Base-by-base conservation (phyloP, 768 basidiomycete genomes). In the Saitozyma podzolica region DNA sequence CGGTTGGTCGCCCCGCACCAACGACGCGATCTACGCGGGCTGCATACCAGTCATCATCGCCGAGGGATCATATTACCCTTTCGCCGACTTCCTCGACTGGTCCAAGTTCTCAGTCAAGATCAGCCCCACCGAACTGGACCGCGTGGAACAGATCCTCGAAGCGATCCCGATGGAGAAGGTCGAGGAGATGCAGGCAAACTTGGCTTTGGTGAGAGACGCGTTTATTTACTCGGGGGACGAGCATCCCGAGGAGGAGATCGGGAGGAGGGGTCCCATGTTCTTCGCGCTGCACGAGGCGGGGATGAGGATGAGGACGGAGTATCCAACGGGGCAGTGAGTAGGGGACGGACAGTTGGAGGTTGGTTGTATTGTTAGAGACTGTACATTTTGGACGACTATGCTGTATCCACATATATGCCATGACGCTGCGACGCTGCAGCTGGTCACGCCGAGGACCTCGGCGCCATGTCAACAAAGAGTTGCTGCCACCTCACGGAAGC, bases 21-120 rank as follows among this genome's bases (percentile, higher is more conserved):
- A 75, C 65, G 81, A 82, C 56, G 79, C 79, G 16, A 80, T 82
- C 50, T 82, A 77, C 63, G 79, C 81, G 19, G 82, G 82, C 45
- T 82, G 82, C 65, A 82, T 82, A 39, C 81, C 82, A 16, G 80
- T 81, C 45, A 71, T 82, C 50, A 75, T 80, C 51, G 78, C 80
- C 65, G 80, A 82, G 64, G 77, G 77, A 6, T 72, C 80, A 7
- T 72, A 80, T 61, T 78, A 75, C 70, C 82, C 82, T 14, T 82
- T 78, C 68, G 76, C 76, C 41, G 75, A 79, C 59, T 72, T 80
- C 56, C 67, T 82, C 58, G 80, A 82, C 63, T 82, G 80, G 73
- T 76, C 79, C 19, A 78, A 76, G 55, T 78, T 82, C 70, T 80
- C 80, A 17, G 68, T 82, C 41, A 67, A 75, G 40, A 70, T 82